Base-by-base conservation (phyloP, 2,329 filamentous ascomycete species). In the Claviceps humidiphila region DNA sequence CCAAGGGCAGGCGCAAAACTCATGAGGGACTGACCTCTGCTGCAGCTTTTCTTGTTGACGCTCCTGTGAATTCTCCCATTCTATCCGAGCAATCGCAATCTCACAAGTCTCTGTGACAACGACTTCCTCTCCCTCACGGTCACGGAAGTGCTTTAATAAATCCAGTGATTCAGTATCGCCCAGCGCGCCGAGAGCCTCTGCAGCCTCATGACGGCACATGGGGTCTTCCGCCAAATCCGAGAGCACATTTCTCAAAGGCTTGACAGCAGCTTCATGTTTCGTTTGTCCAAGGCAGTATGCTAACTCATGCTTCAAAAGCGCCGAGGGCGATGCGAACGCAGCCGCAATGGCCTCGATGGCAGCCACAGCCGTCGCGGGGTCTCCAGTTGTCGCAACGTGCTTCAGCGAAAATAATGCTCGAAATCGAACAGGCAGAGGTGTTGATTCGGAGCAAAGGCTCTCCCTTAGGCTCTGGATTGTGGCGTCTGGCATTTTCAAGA, bases 321-420 rank as follows among this genome's bases (percentile, higher is more conserved):
- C 91, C 4, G 91, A 97, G 0, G 87, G 83, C 3, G 91, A 95
- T 0, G 74, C 63, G 60, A 98, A 93, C 2, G 77, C 91, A 7
- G 89, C 89, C 2, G 91, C 89, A 60, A 98, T 98, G 43, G 93
- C 90, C 53, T 83, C 76, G 59, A 85, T 80, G 49, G 81, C 80
- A 9, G 73, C 74, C 48, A 64, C 55, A 37, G 73, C 68, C 37
- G 69, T 65, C 59, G 84, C 81, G 17, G 85, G 79, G 43, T 82
- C 81, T 7, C 72, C 68, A 58, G 83, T 79, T 54, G 80, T 83
- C 47, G 93, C 91, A 55, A 97, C 74, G 67, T 97, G 87, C 74
- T 98, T 98, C 55, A 98, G 82, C 17, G 91, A 96, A 74, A 98
- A 98, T 60, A 98, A 86, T 44, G 93, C 91, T 61, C 93, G 89